A percentile compares a stretch with the other conserved stretches of the same genome.
phyloP scores from a whole-genome alignment of 2,329 filamentous ascomycete species.

The Septoria linicola region DNA sequence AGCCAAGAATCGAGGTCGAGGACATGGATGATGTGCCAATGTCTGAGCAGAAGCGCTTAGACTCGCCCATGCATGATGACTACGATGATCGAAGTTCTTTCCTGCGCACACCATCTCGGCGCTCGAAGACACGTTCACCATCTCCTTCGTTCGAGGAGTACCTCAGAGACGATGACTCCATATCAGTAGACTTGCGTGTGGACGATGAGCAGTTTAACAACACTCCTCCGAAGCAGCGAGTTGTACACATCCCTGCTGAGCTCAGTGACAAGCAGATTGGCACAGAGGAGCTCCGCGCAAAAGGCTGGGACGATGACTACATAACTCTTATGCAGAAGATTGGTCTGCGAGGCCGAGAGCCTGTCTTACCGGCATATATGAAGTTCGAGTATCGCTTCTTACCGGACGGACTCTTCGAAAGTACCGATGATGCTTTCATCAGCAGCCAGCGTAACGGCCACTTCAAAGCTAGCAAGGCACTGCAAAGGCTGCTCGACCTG shows the following conservation, averaged over 20 bases:
- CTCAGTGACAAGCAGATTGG: slow-evolving; percentile 28
- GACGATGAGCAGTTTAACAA: slow-evolving; percentile 29
- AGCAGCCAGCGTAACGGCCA: slow-evolving; percentile 43
- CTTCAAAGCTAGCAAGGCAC: slow-evolving; percentile 53
- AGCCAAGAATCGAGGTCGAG: slow-evolving; percentile 23
- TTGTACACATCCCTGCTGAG: slow-evolving; percentile 28
- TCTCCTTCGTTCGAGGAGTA: slow-evolving; percentile 19
- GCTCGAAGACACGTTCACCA: slow-evolving; percentile 5
- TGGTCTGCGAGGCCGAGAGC: slow-evolving; percentile 56
- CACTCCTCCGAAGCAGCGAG: slow-evolving; percentile 18
- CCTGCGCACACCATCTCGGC: slow-evolving; percentile 14
- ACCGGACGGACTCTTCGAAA: slow-evolving; percentile 54
- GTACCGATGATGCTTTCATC: slow-evolving; percentile 48
- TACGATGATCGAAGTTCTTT: slow-evolving; percentile 12
- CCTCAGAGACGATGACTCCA: slow-evolving; percentile 17
- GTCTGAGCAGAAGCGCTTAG: slow-evolving; percentile 4
- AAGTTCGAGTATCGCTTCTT: slow-evolving; percentile 54
- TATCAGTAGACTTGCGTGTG: slow-evolving; percentile 40
- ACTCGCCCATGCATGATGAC: slow-evolving; percentile 11
- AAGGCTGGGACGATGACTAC: slow-evolving; percentile 53
- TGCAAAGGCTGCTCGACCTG: slow-evolving; percentile 51
- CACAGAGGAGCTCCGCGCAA: slow-evolving; percentile 27
- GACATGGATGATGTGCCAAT: slow-evolving; percentile 5
- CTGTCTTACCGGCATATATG: slow-evolving; percentile 55
- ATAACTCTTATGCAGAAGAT: slow-evolving; percentile 55